Percentiles rank a stretch among this genome's conserved stretches.
Conservation (phyloP, 805 yeast genomes). For the Zygosaccharomyces gambellarensis region DNA sequence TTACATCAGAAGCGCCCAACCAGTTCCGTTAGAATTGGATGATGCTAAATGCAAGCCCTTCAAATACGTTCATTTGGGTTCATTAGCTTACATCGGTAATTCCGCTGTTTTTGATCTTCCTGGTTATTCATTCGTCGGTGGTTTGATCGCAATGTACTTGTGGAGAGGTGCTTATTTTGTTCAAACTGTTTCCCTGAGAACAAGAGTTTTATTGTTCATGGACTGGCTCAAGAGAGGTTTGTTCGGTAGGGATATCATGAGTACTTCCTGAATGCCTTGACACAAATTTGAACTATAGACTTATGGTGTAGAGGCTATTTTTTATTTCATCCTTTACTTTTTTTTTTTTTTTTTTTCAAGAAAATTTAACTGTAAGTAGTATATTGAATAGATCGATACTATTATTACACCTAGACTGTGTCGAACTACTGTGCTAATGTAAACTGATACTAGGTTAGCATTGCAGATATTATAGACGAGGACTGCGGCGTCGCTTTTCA, state of each 20-base stretch:
- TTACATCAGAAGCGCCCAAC: conserved; percentile 10
- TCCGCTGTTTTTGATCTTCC: conserved; percentile 65
- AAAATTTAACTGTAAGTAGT: conserved; percentile 1
- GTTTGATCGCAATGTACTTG: conserved; percentile 62
- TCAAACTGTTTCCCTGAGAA: conserved; percentile 59
- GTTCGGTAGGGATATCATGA: conserved; percentile 47
- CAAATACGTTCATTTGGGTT: conserved; percentile 59
- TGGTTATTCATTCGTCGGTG: conserved; percentile 60
- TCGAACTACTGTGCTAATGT: too few relatives aligned
- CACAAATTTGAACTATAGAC: background rate
- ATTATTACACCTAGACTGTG: too few relatives aligned
- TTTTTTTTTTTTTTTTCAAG: background rate
- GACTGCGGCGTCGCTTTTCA: background rate
- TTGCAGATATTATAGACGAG: background rate
- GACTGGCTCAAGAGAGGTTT: conserved; percentile 65
- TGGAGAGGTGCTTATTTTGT: conserved; percentile 71
- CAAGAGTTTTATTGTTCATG: conserved; percentile 57
- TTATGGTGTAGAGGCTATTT: background rate
- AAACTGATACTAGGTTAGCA: background rate
- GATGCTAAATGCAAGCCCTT: conserved; percentile 54
- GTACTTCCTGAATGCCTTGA: conserved; percentile 11
- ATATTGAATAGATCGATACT: background rate
- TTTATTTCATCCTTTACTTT: background rate
- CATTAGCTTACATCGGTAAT: conserved; percentile 64
- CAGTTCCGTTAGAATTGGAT: conserved; percentile 25